Evolutionary conservation across 495 filamentous ascomycete species (phyloP), one percentile per base, ranked within the genome.

Genomic region (Thermochaetoides thermophila): DNA sequence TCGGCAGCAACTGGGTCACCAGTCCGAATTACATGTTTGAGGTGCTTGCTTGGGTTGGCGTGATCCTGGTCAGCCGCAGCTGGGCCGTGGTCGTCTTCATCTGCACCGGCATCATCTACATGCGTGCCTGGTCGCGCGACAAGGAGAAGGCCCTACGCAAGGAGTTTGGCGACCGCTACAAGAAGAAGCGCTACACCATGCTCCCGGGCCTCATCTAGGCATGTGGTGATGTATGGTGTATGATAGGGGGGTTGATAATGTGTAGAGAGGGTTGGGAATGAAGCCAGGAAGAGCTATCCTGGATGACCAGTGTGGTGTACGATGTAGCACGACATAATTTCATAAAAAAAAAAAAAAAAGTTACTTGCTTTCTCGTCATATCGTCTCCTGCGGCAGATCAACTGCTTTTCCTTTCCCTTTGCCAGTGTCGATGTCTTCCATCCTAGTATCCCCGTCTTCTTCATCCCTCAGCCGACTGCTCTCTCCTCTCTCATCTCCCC

Each of bases 21-120:
- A 91, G 84, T 67, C 89, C 89, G 15, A 97, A 97, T 64, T 97
- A 97, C 60, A 70, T 86, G 60, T 97, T 93, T 48, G 89, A 97
- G 66, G 67, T 77, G 9, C 43, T 89, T 23, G 70, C 83, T 1
- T 97, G 89, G 89, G 32, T 78, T 12, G 84, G 82, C 27, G 63
- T 96, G 11, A 57, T 86, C 28, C 50, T 91, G 15, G 81, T 77
- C 40, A 73, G 68, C 32, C 68, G 82, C 56, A 91, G 76, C 57
- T 77, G 70, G 63, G 73, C 74, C 35, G 76, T 81, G 1, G 54
- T 73, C 7, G 28, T 91, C 14, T 96, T 95, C 50, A 65, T 76
- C 28, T 48, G 59, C 17, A 62, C 79, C 18, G 81, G 79, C 13
- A 64, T 62, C 5, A 57, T 54, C 30, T 79, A 81, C 61, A 96